Evolutionary conservation across 1,139 yeast species (phyloP).

Genomic region (Sugiyamaella novakii): DNA sequence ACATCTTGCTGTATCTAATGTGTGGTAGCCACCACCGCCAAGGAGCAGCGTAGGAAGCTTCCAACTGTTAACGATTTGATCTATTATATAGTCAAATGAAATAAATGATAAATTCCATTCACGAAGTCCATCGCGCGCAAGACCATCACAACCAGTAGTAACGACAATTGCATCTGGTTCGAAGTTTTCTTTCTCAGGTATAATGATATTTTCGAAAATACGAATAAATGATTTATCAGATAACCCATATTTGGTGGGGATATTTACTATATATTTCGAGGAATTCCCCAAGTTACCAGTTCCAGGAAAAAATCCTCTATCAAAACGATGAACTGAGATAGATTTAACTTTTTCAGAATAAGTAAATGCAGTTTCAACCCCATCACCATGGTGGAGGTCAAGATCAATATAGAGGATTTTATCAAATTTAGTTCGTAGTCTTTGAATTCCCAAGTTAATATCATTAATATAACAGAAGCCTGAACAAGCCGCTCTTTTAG

Average conservation of each 20-base stretch:
- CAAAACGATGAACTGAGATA: constrained; percentile 65
- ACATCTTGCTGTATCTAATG: constrained; percentile 62
- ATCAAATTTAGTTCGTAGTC: constrained; percentile 51
- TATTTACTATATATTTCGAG: constrained; percentile 46
- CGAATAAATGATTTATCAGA: constrained; percentile 48
- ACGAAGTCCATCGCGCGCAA: constrained; percentile 56
- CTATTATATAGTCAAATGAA: constrained; percentile 51
- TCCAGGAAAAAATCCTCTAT: constrained; percentile 73
- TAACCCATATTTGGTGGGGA: constrained; percentile 62
- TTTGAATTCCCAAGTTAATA: constrained; percentile 56
- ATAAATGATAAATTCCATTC: constrained; percentile 70
- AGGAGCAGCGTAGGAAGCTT: constrained; percentile 50
- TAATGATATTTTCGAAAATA: constrained; percentile 48
- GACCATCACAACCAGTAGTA: constrained; percentile 76
- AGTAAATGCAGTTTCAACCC: constrained; percentile 68
- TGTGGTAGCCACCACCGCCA: constrained; percentile 82
- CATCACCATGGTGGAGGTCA: constrained; percentile 81
- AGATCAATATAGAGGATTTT: constrained; percentile 65
- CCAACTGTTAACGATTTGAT: constrained; percentile 40
- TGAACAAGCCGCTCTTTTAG: constrained; percentile 55
- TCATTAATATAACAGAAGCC: constrained; percentile 81
- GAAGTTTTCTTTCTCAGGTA: constrained; percentile 47
- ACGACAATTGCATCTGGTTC: constrained; percentile 59
- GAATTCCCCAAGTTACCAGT: constrained; percentile 49
- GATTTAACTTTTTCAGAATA: constrained; percentile 60